These are phyloP conservation scores for Trichoderma koningiopsis DNA, from an alignment of 2,329 filamentous ascomycete genomes.

Conservation along the genomic window DNA sequence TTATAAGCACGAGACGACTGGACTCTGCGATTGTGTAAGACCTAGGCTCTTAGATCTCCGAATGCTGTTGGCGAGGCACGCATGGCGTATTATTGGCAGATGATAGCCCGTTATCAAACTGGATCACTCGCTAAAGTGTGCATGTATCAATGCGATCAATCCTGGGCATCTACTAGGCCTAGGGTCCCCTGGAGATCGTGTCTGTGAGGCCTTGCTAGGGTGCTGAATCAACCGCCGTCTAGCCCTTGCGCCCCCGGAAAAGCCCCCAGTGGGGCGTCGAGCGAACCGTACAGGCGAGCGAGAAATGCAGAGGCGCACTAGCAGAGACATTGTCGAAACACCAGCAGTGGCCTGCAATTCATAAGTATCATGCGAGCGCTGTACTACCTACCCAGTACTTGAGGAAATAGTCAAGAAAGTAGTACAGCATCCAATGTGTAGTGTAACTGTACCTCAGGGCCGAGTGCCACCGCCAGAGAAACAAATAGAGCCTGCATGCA, in stretches of 20 bases:
- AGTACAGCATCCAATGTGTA: background rate
- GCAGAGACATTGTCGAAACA: constrained; percentile 10
- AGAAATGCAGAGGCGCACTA: constrained; percentile 6
- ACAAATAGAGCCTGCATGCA: background rate
- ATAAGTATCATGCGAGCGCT: background rate
- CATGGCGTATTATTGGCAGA: background rate
- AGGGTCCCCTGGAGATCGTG: constrained; percentile 8
- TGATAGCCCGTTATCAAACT: background rate
- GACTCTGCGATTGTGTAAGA: background rate
- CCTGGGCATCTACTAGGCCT: background rate
- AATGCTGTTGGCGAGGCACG: background rate
- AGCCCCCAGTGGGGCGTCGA: constrained; percentile 20
- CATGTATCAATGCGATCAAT: background rate
- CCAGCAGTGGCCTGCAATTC: background rate
- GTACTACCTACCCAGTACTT: background rate
- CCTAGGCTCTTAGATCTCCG: background rate
- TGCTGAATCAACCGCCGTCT: background rate
- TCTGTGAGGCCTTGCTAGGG: background rate
- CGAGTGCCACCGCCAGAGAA: background rate
- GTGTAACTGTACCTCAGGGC: background rate
- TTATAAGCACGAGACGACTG: background rate
- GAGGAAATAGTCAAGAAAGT: background rate
- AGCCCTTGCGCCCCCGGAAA: constrained; percentile 4
- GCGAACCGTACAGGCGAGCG: constrained; percentile 15
- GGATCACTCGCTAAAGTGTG: background rate